A percentile compares a stretch with the other conserved stretches of the same genome.
Conservation (phyloP, 228 moss, liverwort and hornwort genomes). For the Sphagnum magellanicum region DNA sequence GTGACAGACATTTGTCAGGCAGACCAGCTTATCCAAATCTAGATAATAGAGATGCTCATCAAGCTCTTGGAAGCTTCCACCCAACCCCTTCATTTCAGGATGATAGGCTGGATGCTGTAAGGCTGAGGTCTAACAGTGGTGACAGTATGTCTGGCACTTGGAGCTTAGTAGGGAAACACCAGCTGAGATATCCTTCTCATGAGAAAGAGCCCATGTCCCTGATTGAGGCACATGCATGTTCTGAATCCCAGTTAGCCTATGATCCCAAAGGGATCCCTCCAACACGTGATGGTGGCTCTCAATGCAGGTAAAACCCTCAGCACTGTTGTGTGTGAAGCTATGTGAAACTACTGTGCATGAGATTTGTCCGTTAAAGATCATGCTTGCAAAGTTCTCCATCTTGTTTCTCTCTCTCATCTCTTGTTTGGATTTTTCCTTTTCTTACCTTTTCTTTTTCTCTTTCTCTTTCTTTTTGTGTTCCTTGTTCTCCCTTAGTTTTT, state of each 20-base stretch:
- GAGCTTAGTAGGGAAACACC: constrained; percentile 6
- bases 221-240: constrained; percentile 12
- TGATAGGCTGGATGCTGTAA: constrained; percentile 2
- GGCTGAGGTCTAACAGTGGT: not conserved
- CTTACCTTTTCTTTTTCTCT: no score
- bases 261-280: constrained; percentile 3
- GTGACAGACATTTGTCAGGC: not conserved
- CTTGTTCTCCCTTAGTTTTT: no score
- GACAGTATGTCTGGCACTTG: constrained; percentile 5
- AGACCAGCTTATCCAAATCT: not conserved
- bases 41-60: not conserved
- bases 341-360: not conserved
- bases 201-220: constrained; percentile 3
- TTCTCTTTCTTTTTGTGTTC: no score
- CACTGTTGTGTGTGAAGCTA: not conserved
- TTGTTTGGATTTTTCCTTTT: no score
- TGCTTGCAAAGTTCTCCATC: no score
- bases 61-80: not conserved
- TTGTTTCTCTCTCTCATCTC: no score
- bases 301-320: constrained; percentile 2
- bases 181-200: constrained; percentile 4
- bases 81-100: constrained; percentile 4
- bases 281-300: constrained; percentile 4
- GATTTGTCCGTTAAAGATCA: not conserved
- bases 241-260: constrained; percentile 3